Percentiles rank a stretch among this genome's conserved stretches.
phyloP scores from a whole-genome alignment of 176 grass and related monocot species.

The Puccinellia tenuiflora region DNA sequence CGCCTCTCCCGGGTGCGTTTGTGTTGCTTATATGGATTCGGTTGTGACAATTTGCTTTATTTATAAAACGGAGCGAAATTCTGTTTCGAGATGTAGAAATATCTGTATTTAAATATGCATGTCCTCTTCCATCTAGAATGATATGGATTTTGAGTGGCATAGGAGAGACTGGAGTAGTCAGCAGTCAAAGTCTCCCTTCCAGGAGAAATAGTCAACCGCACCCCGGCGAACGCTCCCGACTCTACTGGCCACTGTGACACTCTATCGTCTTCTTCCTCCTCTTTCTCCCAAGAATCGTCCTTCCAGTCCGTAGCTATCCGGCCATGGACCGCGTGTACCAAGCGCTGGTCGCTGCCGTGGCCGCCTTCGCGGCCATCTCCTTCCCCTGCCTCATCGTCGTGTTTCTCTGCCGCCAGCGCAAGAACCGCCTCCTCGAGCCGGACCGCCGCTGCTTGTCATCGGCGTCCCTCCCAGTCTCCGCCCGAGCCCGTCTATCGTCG shows the following conservation, averaged over 20 bases:
- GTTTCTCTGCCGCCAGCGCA: conserved; percentile 29
- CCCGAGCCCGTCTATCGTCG: not conserved
- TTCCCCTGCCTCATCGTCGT: conserved; percentile 34
- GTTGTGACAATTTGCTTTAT: too few species aligned
- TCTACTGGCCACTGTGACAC: conserved; percentile 6
- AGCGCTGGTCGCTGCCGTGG: conserved; percentile 31
- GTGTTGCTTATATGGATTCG: too few species aligned
- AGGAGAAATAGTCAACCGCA: conserved; percentile 11
- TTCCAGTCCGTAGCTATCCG: not conserved
- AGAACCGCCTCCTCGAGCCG: not conserved
- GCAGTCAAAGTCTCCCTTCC: conserved; percentile 11
- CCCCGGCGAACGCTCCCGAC: conserved; percentile 8
- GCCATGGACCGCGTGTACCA: conserved; percentile 40
- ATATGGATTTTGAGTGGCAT: not conserved
- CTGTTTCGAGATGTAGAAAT: too few species aligned
- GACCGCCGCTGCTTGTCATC: not conserved
- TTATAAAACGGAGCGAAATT: too few species aligned
- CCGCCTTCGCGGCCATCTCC: conserved; percentile 26
- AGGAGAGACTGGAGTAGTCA: not conserved
- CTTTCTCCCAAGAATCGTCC: not conserved
- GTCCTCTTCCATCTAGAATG: not conserved
- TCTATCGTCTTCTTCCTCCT: not conserved
- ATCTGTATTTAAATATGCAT: too few species aligned
- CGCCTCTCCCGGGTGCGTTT: too few species aligned
- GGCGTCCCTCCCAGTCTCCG: not conserved